Percentiles rank a stretch among this genome's conserved stretches.
phyloP scores from a whole-genome alignment of 2,329 filamentous ascomycete species.

The Trichoderma lentiforme region DNA sequence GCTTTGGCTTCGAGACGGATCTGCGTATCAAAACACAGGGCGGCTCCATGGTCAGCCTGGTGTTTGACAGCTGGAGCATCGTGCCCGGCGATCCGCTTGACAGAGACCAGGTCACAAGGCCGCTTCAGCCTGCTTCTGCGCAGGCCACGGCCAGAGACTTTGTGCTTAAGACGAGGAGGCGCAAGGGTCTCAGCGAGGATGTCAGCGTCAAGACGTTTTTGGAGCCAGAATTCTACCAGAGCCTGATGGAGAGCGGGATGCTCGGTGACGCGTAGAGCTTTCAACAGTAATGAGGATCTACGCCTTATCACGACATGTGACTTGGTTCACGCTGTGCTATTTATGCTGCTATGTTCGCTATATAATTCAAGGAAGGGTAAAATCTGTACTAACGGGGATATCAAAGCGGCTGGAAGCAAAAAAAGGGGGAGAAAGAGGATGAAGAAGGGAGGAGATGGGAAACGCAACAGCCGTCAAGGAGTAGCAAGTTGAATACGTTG shows the following conservation, averaged over 20 bases:
- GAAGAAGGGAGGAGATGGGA: neutral
- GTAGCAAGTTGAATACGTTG: neutral
- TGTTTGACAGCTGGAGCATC: conserved; percentile 94
- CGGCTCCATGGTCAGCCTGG: conserved; percentile 81
- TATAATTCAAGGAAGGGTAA: neutral
- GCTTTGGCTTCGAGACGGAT: conserved; percentile 97
- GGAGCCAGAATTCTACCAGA: conserved; percentile 89
- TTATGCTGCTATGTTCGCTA: neutral
- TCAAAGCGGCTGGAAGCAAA: neutral
- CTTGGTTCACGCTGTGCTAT: neutral
- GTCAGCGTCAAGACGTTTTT: conserved; percentile 94
- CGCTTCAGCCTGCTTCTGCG: conserved; percentile 81
- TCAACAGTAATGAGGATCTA: neutral
- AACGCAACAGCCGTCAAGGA: neutral
- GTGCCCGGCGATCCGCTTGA: conserved; percentile 95
- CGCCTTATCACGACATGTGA: neutral
- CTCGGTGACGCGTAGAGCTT: conserved; percentile 54
- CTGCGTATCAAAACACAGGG: conserved; percentile 94
- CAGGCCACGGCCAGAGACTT: conserved; percentile 94
- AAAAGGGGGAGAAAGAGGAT: neutral
- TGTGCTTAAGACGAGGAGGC: conserved; percentile 87
- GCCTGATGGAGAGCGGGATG: conserved; percentile 82
- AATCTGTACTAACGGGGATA: too few species aligned
- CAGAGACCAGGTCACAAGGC: conserved; percentile 74
- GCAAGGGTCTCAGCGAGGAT: conserved; percentile 94